A percentile compares a stretch with the other conserved stretches of the same genome.
These are phyloP conservation scores for Colletotrichum siamense DNA, from an alignment of 2,329 filamentous ascomycete species.

Conservation along the genomic window DNA sequence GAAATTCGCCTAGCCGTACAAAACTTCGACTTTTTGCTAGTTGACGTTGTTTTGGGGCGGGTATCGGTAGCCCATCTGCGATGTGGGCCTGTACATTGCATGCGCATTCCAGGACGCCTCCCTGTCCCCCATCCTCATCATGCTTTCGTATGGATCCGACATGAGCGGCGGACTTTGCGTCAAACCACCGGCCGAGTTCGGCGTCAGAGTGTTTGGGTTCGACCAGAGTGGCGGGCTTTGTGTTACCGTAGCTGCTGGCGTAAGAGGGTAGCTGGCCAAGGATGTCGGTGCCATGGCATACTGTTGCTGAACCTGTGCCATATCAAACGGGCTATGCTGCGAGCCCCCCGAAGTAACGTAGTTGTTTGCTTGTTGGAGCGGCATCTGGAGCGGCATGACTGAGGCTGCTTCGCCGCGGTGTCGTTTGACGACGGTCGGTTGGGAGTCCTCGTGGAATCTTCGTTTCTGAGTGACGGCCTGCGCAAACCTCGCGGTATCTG, in stretches of 20 bases:
- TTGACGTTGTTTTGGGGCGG: background rate
- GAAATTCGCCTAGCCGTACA: background rate
- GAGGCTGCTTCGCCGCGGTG: background rate
- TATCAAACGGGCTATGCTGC: background rate
- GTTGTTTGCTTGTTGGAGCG: background rate
- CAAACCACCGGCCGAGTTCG: background rate
- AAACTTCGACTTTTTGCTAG: background rate
- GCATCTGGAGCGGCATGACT: background rate
- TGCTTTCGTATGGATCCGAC: background rate
- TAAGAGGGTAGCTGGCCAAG: background rate
- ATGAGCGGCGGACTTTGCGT: background rate
- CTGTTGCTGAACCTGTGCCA: background rate
- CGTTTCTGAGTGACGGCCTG: background rate
- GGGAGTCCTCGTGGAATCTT: background rate
- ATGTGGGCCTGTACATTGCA: background rate
- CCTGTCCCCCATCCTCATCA: background rate
- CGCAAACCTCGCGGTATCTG: slow-evolving; percentile 38
- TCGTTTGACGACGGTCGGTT: background rate
- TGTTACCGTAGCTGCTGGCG: background rate
- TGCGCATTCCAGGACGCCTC: background rate
- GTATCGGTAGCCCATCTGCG: background rate
- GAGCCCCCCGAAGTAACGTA: background rate
- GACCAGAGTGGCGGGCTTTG: background rate
- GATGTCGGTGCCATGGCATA: background rate
- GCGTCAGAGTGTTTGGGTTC: background rate